These are phyloP conservation scores for Suhomyces chickasaworum DNA, from an alignment of 1,139 yeast species.

Conservation along the genomic window DNA sequence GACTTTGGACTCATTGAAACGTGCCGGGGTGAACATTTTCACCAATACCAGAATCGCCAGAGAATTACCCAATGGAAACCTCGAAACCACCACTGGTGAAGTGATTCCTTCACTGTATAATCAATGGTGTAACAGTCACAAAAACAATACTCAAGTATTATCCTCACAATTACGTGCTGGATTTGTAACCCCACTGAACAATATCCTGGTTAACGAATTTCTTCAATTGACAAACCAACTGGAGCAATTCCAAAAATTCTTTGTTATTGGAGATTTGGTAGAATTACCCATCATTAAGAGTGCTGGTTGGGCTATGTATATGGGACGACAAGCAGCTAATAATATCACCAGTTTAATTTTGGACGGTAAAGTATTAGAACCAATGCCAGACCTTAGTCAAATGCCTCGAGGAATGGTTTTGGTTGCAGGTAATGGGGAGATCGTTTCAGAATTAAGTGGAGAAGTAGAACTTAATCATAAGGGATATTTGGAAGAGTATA, in stretches of 20 bases:
- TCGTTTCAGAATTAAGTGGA: slow-evolving; percentile 42
- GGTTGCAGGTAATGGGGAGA: slow-evolving; percentile 45
- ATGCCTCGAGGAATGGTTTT: slow-evolving; percentile 49
- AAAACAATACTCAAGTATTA: slow-evolving; percentile 40
- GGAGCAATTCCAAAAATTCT: slow-evolving; percentile 26
- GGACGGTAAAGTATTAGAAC: slow-evolving; percentile 35
- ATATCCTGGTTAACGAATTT: slow-evolving; percentile 39
- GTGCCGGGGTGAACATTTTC: slow-evolving; percentile 23
- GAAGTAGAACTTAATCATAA: slow-evolving; percentile 38
- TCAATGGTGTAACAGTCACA: slow-evolving; percentile 49
- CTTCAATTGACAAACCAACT: slow-evolving; percentile 32
- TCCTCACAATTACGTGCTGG: slow-evolving; percentile 19
- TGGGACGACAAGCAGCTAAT: slow-evolving; percentile 47
- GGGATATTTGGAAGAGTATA: slow-evolving; percentile 42
- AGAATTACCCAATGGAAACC: slow-evolving; percentile 31
- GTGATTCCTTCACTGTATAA: slow-evolving; percentile 36
- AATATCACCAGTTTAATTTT: slow-evolving; percentile 36
- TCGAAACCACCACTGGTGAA: slow-evolving; percentile 32
- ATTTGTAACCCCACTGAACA: slow-evolving; percentile 30
- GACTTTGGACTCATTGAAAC: slow-evolving; percentile 29
- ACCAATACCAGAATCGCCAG: slow-evolving; percentile 27
- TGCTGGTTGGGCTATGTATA: slow-evolving; percentile 52
- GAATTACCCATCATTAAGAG: slow-evolving; percentile 45
- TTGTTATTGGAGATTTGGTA: slow-evolving; percentile 45
- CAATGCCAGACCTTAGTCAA: slow-evolving; percentile 34